Base-by-base conservation (phyloP, 139 green algal genomes). In the Gonium pectorale region DNA sequence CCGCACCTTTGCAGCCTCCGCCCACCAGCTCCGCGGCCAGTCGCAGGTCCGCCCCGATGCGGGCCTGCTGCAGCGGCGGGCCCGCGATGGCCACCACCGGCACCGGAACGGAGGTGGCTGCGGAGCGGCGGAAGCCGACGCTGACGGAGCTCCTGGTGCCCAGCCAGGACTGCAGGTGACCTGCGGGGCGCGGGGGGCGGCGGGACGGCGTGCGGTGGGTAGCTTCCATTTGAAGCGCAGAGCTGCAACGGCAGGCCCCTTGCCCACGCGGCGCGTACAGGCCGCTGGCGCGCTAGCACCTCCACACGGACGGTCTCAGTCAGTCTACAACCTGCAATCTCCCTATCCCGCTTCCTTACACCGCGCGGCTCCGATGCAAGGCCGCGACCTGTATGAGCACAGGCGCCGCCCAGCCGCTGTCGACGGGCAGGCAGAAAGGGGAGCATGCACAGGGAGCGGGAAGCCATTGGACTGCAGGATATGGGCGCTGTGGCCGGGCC, bases 1-100 rank as follows among this genome's bases (percentile, higher is more conserved):
- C n/a, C n/a, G 27, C 56, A 81, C 73, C 73, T 29, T 81, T 81
- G 75, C 75, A 82, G 19, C 26, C 59, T 5, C 75, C 75, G 33
- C 75, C 75, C 13, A 33, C 59, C 2, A 41, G 40, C 31, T 72
- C 35, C 24, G 29, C 75, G 0, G 15, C 27, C 29, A 82, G 75
- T 19, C 75, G 35, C 59, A 82, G 52, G 40, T 24, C 75, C 19
- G 59, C 44, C 29, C 27, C 38, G 59, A 54, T 54, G 21, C 60
- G 27, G 13, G 38, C 38, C 5, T 24, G 40, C 59, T 82, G 75
- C 19, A 27, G 1, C 3, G 38, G 0, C 2, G 38, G 38, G 1
- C 54, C 75, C 29, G 59, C 21, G 40, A 82, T 43, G 40, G 67
- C 9, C 13, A 73, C 67, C 15, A 21, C 13, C 7, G 67, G 67